Evolutionary conservation across 2,329 filamentous ascomycete species (phyloP).

Genomic region (Pestalotiopsis sp.): DNA sequence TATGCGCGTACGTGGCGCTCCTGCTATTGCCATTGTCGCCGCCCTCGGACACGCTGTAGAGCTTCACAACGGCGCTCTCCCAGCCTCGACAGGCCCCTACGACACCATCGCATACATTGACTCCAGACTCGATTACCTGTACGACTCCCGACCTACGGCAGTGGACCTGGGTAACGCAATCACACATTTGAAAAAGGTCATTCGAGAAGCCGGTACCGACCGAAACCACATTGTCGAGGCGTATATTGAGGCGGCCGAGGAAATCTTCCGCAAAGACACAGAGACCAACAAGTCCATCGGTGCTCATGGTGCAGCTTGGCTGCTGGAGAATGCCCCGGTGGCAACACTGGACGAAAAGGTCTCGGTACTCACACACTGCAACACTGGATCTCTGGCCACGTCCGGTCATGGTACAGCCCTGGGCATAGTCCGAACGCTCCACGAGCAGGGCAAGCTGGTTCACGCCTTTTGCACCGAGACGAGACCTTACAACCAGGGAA

Average conservation of each 20-base stretch:
- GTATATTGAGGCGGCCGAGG: constrained; percentile 81
- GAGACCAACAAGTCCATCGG: constrained; percentile 88
- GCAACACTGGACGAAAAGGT: constrained; percentile 55
- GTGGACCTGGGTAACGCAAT: constrained; percentile 94
- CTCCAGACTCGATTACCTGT: constrained; percentile 80
- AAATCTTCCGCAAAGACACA: constrained; percentile 85
- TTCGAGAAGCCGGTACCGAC: constrained; percentile 53
- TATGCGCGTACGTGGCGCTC: constrained; percentile 82
- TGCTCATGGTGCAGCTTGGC: constrained; percentile 80
- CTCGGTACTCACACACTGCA: constrained; percentile 95
- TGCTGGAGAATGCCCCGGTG: constrained; percentile 59
- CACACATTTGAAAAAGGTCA: constrained; percentile 70
- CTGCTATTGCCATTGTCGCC: constrained; percentile 97
- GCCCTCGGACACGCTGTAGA: constrained; percentile 87
- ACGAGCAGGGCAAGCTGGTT: constrained; percentile 65
- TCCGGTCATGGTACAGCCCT: constrained; percentile 97
- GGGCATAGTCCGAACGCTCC: constrained; percentile 86
- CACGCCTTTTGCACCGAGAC: constrained; percentile 98
- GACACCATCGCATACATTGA: constrained; percentile 74
- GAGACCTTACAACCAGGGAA: constrained; percentile 96
- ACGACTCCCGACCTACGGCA: constrained; percentile 88
- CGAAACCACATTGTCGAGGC: constrained; percentile 62
- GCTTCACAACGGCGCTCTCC: constrained; percentile 58
- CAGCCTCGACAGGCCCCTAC: constrained; percentile 45
- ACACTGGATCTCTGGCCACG: constrained; percentile 94